phyloP scores from a whole-genome alignment of 169 alveolate genomes.

The Plasmodium sp. region DNA sequence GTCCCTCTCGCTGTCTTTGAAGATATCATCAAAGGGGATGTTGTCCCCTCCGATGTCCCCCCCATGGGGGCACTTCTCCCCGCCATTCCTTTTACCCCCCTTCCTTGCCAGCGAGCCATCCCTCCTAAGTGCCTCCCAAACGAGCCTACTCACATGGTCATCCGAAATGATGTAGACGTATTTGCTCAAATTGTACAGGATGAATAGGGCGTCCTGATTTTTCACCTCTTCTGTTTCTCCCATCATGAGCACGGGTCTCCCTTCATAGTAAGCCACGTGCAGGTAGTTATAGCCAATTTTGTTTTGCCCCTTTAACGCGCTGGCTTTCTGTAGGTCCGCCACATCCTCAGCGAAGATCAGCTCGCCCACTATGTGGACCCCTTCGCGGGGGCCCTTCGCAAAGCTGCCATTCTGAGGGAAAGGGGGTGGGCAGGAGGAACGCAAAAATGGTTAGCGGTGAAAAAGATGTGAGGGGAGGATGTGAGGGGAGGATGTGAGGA shows the following conservation, averaged over 20 bases:
- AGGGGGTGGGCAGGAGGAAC: neutral
- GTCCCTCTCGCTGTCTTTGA: neutral
- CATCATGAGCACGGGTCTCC: constrained; percentile 16
- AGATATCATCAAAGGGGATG: neutral
- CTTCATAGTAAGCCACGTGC: constrained; percentile 15
- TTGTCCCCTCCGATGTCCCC: neutral
- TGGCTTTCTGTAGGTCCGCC: neutral
- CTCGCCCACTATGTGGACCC: constrained; percentile 36
- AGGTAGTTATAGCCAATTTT: neutral
- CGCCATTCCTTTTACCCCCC: neutral
- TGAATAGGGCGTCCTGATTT: constrained; percentile 10
- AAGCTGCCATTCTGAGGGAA: neutral
- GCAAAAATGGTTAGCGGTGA: neutral
- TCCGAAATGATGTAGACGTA: constrained; percentile 11
- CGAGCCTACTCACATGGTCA: constrained; percentile 42
- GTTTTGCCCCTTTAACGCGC: neutral
- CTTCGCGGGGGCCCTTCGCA: neutral
- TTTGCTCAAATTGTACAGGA: constrained; percentile 25
- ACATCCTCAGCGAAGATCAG: neutral
- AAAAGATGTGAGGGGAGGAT: neutral
- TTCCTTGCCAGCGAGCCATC: neutral
- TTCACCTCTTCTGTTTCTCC: neutral
- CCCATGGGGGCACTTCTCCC: neutral
- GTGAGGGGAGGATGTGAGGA: neutral
- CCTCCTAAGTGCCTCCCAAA: constrained; percentile 20